Evolutionary conservation across 129 eudicot genomes (phyloP), one percentile per base, ranked within the genome.

Genomic region (Ambrosia trifida): DNA sequence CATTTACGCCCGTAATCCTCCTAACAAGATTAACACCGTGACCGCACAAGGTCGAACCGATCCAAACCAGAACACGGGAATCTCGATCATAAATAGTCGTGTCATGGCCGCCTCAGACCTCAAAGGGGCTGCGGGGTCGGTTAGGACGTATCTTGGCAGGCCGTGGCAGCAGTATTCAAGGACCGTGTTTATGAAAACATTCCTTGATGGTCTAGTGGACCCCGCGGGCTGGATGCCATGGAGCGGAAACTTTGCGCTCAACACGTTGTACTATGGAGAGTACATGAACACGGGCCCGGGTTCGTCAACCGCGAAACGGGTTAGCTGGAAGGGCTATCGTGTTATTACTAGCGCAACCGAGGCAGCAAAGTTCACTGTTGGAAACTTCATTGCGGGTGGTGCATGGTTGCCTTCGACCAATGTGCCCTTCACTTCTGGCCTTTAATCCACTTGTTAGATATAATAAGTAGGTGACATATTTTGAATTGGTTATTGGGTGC

Each of bases 31-130:
- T 16, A 82, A 68, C 72, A 79, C 87, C 1, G 53, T 85, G 30
- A 85, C 90, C 0, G 90, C 87, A 54, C 90, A 85, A 76, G 87
- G 87, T 2, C 66, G 84, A 38, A 81, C 82, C 4, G 85, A 85
- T 56, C 84, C 87, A 0, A 85, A 85, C 24, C 86, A 85, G 31
- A 85, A 82, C 57, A 85, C 89, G 0, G 90, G 90, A 28, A 85
- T 79, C 47, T 58, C 79, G 1, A 82, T 85, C 49, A 86, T 79
- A 33, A 82, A 82, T 16, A 72, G 78, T 40, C 76, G 78, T 38
- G 86, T 85, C 24, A 72, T 68, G 32, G 74, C 80, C 0, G 86
- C 82, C 24, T 51, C 69, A 3, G 80, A 76, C 66, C 77, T 82
- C 0, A 62, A 40, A 60, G 53, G 80, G 28, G 66, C 72, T 17